These are phyloP conservation scores for Phoma sp. DNA, from an alignment of 2,329 filamentous ascomycete species.

Conservation along the genomic window DNA sequence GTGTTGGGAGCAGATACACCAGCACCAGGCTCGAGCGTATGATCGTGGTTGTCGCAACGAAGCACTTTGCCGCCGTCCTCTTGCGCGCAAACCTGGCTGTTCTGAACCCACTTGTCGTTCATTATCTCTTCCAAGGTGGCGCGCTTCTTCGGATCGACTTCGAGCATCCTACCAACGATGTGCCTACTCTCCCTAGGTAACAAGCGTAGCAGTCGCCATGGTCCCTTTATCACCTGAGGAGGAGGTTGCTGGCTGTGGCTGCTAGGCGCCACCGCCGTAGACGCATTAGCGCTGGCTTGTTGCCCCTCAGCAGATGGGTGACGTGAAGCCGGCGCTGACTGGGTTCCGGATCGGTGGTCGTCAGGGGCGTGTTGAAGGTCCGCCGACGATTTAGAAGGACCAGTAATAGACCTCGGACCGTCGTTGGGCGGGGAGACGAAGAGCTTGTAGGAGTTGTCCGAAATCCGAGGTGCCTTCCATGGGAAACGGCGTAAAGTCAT, in stretches of 20 bases:
- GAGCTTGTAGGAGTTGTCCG: conserved; percentile 93
- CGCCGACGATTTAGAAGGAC: conserved; percentile 39
- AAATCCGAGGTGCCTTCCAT: conserved; percentile 91
- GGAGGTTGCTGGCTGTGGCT: conserved; percentile 59
- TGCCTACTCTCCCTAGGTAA: conserved; percentile 88
- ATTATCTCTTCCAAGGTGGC: conserved; percentile 87
- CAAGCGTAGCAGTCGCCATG: conserved; percentile 86
- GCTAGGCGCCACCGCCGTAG: conserved; percentile 28
- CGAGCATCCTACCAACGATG: conserved; percentile 91
- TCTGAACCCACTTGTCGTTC: conserved; percentile 87
- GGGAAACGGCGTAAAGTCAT: conserved; percentile 96
- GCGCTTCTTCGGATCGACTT: conserved; percentile 81
- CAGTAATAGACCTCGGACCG: conserved; percentile 41
- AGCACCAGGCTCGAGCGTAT: conserved; percentile 76
- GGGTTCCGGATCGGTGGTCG: conserved; percentile 35
- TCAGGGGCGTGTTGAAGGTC: conserved; percentile 48
- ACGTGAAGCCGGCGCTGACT: conserved; percentile 52
- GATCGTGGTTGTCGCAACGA: conserved; percentile 77
- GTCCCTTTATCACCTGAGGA: conserved; percentile 77
- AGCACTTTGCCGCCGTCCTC: conserved; percentile 76
- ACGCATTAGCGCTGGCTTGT: conserved; percentile 19
- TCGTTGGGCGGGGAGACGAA: conserved; percentile 83
- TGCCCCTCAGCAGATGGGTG: conserved; percentile 39
- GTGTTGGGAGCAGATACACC: conserved; percentile 40
- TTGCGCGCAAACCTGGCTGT: conserved; percentile 81